Conservation (phyloP, 257 asterid species). For the Knoxia roxburghii region DNA sequence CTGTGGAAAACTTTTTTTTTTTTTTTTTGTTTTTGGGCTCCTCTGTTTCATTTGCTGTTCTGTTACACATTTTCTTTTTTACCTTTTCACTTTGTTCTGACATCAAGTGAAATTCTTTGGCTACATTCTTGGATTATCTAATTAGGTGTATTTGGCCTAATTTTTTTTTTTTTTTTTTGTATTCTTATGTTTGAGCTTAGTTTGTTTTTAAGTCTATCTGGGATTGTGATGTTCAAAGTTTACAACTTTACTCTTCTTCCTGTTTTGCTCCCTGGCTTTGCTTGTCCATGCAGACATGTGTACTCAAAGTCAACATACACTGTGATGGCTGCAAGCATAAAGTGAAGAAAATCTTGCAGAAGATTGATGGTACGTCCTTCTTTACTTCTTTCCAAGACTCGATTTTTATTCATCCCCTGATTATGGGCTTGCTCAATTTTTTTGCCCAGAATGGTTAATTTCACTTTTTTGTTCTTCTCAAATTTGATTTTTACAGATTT, state of each 20-base stretch:
- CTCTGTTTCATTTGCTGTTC: conserved; percentile 3
- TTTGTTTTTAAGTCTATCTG: conserved; percentile 13
- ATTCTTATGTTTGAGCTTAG: background rate
- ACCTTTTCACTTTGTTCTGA: conserved; percentile 12
- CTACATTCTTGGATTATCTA: conserved; percentile 7
- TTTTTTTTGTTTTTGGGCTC: background rate
- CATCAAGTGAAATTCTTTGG: conserved; percentile 15
- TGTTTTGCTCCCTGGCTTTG: conserved; percentile 36
- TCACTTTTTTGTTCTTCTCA: conserved; percentile 15
- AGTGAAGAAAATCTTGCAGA: conserved; percentile 92
- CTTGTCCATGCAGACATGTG: conserved; percentile 87
- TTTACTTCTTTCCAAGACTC: conserved; percentile 17
- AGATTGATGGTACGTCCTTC: conserved; percentile 64
- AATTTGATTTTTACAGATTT: no score
- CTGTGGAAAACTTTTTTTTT: conserved; percentile 2
- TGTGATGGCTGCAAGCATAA: conserved; percentile 91
- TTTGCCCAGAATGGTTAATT: background rate
- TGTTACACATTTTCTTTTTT: conserved; percentile 9
- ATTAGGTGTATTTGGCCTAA: conserved; percentile 5
- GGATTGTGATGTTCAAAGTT: conserved; percentile 25
- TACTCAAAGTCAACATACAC: conserved; percentile 88
- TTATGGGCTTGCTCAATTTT: background rate
- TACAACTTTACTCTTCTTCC: conserved; percentile 34
- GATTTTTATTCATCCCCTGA: conserved; percentile 11
- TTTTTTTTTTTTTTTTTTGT: conserved; percentile 1